These are phyloP conservation scores for Coemansia sp. DNA, from an alignment of 192 early-diverging fungal genomes.

Conservation along the genomic window DNA sequence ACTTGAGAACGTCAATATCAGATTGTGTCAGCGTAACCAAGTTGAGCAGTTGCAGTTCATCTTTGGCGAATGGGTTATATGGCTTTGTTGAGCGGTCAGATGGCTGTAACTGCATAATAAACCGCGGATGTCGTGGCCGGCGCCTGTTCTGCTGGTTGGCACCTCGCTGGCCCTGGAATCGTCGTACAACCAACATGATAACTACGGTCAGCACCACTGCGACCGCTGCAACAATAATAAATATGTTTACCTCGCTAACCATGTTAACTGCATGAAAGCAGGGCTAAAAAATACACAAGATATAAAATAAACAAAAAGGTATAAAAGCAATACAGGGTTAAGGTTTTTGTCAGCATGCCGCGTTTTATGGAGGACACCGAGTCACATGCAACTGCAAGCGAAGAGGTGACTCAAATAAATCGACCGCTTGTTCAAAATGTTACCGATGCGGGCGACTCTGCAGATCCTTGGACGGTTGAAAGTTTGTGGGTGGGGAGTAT, in stretches of 20 bases:
- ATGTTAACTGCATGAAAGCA: background rate
- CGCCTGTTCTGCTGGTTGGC: background rate
- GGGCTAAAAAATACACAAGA: background rate
- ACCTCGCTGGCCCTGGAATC: slow-evolving; percentile 15
- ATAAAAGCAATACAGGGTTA: background rate
- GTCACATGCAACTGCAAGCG: too few relatives aligned
- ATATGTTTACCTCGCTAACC: slow-evolving; percentile 29
- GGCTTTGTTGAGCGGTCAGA: slow-evolving; percentile 32
- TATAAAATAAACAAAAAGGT: background rate
- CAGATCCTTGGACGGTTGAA: too few relatives aligned
- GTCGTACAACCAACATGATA: slow-evolving; percentile 21
- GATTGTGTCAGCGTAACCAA: slow-evolving; percentile 15
- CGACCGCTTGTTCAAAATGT: too few relatives aligned
- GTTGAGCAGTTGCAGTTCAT: slow-evolving; percentile 41
- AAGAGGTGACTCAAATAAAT: too few relatives aligned
- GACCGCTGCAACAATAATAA: slow-evolving; percentile 27
- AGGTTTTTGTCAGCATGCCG: background rate
- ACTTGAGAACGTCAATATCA: slow-evolving; percentile 22
- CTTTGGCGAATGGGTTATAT: slow-evolving; percentile 40
- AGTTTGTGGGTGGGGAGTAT: too few relatives aligned
- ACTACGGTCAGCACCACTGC: slow-evolving; percentile 17
- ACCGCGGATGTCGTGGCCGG: background rate
- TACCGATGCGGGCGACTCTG: too few relatives aligned
- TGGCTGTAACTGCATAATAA: slow-evolving; percentile 24
- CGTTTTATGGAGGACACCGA: too few relatives aligned